phyloP scores from a whole-genome alignment of 2,329 filamentous ascomycete genomes.

The Didymella sp. region DNA sequence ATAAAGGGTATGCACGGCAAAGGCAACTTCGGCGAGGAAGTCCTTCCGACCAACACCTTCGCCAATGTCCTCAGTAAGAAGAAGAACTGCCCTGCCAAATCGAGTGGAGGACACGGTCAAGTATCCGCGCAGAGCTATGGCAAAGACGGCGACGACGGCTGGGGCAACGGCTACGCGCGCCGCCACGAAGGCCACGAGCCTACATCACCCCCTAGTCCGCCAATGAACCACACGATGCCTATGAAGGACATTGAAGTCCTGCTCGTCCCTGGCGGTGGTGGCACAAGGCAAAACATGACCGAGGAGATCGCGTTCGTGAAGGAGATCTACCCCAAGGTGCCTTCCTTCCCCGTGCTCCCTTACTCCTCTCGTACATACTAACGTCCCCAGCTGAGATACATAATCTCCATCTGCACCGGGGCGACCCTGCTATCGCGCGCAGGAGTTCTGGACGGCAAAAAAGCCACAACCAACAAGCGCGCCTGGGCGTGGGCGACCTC shows the following conservation, averaged over 20 bases:
- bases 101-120: constrained; percentile 9
- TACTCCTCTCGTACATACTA: neutral
- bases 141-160: constrained; percentile 6
- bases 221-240: constrained; percentile 16
- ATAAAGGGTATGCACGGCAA: constrained; percentile 25
- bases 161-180: constrained; percentile 21
- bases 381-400: constrained; percentile 49
- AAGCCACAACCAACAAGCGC: constrained; percentile 71
- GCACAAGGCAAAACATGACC: constrained; percentile 48
- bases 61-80: constrained; percentile 50
- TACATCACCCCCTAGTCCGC: neutral
- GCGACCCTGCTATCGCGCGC: constrained; percentile 63
- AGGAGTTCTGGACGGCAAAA: constrained; percentile 65
- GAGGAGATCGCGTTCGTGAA: constrained; percentile 58
- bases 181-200: constrained; percentile 12
- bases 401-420: constrained; percentile 73
- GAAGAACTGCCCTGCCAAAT: neutral
- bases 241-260: constrained; percentile 63
- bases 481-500: constrained; percentile 58
- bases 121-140: neutral
- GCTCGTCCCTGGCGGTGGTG: constrained; percentile 68
- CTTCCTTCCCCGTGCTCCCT: neutral
- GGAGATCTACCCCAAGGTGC: constrained; percentile 56
- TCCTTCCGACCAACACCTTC: constrained; percentile 63
- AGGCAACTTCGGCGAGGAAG: constrained; percentile 45